phyloP scores from a whole-genome alignment of 202 grass and related monocot species.

The Digitaria exilis region DNA sequence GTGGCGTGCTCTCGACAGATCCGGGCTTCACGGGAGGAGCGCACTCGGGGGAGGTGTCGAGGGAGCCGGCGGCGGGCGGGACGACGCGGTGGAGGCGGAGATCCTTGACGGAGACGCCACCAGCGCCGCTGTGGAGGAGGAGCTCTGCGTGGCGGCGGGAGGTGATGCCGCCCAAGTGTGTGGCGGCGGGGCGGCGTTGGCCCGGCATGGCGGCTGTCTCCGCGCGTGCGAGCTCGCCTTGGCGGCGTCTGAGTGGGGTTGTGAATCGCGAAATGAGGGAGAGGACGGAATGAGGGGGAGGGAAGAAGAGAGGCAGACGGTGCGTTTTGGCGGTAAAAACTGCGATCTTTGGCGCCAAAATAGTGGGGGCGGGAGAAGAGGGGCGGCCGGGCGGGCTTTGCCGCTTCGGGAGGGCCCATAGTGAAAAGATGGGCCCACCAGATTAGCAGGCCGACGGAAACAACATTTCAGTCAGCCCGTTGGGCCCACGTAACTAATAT shows the following conservation, averaged over 20 bases:
- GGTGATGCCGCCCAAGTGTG: conserved; percentile 32
- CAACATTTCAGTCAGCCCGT: too few relatives aligned
- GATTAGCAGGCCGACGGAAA: neutral
- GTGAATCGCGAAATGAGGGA: too few relatives aligned
- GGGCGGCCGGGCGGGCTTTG: neutral
- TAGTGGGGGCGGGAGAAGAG: neutral
- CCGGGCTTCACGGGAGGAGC: neutral
- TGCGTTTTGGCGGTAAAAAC: conserved; percentile 51
- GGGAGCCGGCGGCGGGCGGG: conserved; percentile 45
- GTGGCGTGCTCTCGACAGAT: conserved; percentile 35
- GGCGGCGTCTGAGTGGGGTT: neutral
- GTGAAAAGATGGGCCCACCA: neutral
- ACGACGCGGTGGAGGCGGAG: conserved; percentile 69
- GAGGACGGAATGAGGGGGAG: too few relatives aligned
- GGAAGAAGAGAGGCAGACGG: neutral
- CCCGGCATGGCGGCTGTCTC: conserved; percentile 35
- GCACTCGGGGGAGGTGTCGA: conserved; percentile 16
- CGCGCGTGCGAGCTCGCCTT: too few relatives aligned
- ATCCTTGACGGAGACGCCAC: conserved; percentile 48
- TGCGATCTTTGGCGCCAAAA: conserved; percentile 41
- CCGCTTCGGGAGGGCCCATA: neutral
- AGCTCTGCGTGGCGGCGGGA: conserved; percentile 57
- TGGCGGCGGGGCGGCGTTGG: conserved; percentile 14
- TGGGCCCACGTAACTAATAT: too few relatives aligned
- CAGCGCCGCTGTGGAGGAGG: conserved; percentile 27